Evolutionary conservation across 1,139 yeast genomes (phyloP), one percentile per base, ranked within the genome.

Genomic region (Pichia sp.): DNA sequence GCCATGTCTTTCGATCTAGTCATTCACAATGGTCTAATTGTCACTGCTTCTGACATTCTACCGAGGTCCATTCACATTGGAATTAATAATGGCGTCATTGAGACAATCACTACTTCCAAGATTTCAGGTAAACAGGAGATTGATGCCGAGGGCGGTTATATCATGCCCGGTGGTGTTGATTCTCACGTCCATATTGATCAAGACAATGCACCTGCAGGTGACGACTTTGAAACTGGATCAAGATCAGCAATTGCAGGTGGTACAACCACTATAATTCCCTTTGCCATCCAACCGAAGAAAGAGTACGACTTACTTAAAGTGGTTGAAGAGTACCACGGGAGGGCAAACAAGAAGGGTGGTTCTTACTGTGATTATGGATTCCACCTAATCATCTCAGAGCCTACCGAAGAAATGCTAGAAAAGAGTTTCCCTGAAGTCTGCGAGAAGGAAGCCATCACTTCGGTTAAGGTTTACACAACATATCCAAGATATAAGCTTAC

Each of bases 141-240:
- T 26, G 70, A 68, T 51, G 71, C 72, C 9, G 60, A 66, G 44
- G 69, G 69, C 15, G 70, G 60, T 1, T 59, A 48, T 44, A 55
- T 64, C 22, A 68, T 69, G n/a, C 73, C 69, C 5, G 72, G 70
- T 32, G 72, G 72, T 9, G 59, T 68, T 27, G 74, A 68, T 45
- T 59, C 69, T 0, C 73, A 67, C 46, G 81, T 75, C 27, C 83
- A 76, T 46, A 58, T 77, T 36, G 73, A 74, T 67, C 45, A 49
- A 32, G 43, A 39, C 19, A 46, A 46, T 27, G 42, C 46, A 8
- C 41, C 41, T 9, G 35, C 38, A 6, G 41, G 41, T 9, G 81
- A 75, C 51, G 74, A 74, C 6, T 73, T 74, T 50, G 76, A 68
- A 32, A 65, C 77, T 4, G 83, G 80, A 0, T 71, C 83, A 4